phyloP scores from a whole-genome alignment of 129 eudicot species.

The Pseudognaphalium luteoalbum region DNA sequence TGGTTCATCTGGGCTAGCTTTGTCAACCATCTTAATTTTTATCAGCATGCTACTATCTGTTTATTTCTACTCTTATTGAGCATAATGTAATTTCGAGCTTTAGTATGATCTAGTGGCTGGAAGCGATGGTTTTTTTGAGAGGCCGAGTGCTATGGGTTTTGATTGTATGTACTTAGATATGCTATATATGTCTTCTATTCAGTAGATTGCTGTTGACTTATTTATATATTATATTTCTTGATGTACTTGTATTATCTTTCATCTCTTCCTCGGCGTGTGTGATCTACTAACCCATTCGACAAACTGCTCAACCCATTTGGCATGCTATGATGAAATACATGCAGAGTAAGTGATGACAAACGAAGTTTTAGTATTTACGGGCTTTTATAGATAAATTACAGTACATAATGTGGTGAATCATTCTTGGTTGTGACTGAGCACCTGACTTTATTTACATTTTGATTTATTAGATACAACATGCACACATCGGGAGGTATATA shows the following conservation, averaged over 20 bases:
- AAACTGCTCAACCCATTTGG: too few relatives aligned
- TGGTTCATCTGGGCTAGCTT: conserved; percentile 21
- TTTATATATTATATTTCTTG: conserved; percentile 11
- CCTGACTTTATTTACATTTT: too few relatives aligned
- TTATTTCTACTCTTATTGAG: conserved; percentile 23
- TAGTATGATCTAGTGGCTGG: conserved; percentile 14
- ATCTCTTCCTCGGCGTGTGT: conserved; percentile 3
- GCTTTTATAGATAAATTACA: neutral
- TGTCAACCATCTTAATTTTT: conserved; percentile 11
- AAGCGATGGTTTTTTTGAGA: conserved; percentile 23
- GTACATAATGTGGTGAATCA: too few relatives aligned
- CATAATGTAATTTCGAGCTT: neutral
- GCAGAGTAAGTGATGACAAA: too few relatives aligned
- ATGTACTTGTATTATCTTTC: conserved; percentile 8
- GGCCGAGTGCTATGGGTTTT: conserved; percentile 16
- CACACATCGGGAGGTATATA: too few relatives aligned
- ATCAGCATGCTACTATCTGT: conserved; percentile 19
- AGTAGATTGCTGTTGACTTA: conserved; percentile 27
- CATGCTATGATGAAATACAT: too few relatives aligned
- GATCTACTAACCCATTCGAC: neutral
- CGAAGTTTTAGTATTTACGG: neutral
- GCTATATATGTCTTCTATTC: conserved; percentile 14
- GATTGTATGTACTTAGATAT: conserved; percentile 25
- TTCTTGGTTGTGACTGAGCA: too few relatives aligned
- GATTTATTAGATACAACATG: too few relatives aligned